phyloP scores from a whole-genome alignment of 2,329 filamentous ascomycete genomes.

The Huntiella moniliformis region DNA sequence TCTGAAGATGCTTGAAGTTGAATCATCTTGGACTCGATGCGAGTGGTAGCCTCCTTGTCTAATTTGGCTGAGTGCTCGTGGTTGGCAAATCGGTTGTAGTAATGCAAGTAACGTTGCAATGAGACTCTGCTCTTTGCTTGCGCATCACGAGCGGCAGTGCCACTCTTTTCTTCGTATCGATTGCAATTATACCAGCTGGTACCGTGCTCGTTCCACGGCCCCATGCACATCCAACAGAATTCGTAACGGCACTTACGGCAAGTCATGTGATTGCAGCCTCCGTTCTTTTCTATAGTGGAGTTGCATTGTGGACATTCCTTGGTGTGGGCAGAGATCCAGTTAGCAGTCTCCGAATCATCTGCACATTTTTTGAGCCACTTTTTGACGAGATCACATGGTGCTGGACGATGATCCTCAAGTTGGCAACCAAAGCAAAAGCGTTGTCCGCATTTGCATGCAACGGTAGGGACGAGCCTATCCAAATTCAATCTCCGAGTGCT shows the following conservation, averaged over 20 bases:
- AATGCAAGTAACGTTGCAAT: constrained; percentile 89
- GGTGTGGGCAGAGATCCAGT: constrained; percentile 98
- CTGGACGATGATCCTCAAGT: constrained; percentile 76
- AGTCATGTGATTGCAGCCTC: constrained; percentile 95
- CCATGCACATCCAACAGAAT: constrained; percentile 99
- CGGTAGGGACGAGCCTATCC: constrained; percentile 69
- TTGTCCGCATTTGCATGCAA: constrained; percentile 67
- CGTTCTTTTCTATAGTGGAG: constrained; percentile 98
- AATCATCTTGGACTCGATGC: constrained; percentile 99
- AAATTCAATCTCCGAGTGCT: constrained; percentile 74
- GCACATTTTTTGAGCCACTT: constrained; percentile 96
- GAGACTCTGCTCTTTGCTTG: constrained; percentile 82
- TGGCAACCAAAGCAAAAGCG: constrained; percentile 93
- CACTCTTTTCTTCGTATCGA: constrained; percentile 88
- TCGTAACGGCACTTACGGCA: constrained; percentile 90
- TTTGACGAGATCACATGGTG: constrained; percentile 80
- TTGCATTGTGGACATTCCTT: constrained; percentile 94
- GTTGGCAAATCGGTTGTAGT: constrained; percentile 98
- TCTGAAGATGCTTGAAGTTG: constrained; percentile 82
- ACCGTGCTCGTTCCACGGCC: constrained; percentile 92
- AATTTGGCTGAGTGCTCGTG: constrained; percentile 95
- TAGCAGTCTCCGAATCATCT: constrained; percentile 93
- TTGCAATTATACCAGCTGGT: constrained; percentile 99
- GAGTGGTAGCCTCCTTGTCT: constrained; percentile 86
- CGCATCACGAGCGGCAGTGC: constrained; percentile 71